Evolutionary conservation across 208 protist genomes (phyloP).

Genomic region (Trypanosoma congolense): DNA sequence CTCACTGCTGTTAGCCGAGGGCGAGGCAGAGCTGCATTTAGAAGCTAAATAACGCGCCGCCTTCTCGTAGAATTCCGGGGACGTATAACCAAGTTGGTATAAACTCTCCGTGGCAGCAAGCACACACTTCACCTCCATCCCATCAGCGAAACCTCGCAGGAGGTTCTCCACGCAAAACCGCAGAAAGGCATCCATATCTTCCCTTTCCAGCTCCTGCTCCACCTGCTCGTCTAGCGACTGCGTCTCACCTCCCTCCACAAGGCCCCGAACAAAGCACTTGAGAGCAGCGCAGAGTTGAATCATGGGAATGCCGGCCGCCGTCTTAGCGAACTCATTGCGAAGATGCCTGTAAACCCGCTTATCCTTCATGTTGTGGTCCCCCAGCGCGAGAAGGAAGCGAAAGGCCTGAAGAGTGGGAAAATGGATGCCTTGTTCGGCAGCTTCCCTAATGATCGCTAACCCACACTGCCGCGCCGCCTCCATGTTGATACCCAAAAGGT

Average conservation of each 20-base stretch:
- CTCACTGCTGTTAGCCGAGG: slow-evolving; percentile 32
- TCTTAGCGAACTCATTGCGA: slow-evolving; percentile 67
- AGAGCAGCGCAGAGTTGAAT: slow-evolving; percentile 75
- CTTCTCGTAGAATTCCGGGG: slow-evolving; percentile 39
- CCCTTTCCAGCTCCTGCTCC: slow-evolving; percentile 25
- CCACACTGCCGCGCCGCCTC: slow-evolving; percentile 32
- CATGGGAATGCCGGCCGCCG: slow-evolving; percentile 59
- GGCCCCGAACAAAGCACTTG: slow-evolving; percentile 44
- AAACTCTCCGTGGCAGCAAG: slow-evolving; percentile 40
- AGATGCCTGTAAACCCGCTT: slow-evolving; percentile 44
- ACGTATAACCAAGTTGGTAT: slow-evolving; percentile 43
- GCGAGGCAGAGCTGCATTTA: slow-evolving; percentile 20
- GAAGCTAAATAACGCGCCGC: slow-evolving; percentile 44
- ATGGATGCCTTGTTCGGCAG: slow-evolving; percentile 40
- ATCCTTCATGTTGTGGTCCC: slow-evolving; percentile 47
- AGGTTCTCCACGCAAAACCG: slow-evolving; percentile 53
- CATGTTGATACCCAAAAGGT: slow-evolving; percentile 35
- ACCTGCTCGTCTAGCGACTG: slow-evolving; percentile 18
- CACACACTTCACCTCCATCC: slow-evolving; percentile 42
- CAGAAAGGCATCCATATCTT: slow-evolving; percentile 37
- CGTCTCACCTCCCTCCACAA: slow-evolving; percentile 14
- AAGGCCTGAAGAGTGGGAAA: slow-evolving; percentile 72
- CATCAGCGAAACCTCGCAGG: slow-evolving; percentile 34
- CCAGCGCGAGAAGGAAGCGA: slow-evolving; percentile 64
- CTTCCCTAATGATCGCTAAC: slow-evolving; percentile 49